phyloP scores from a whole-genome alignment of 345 rosid species.

The Lumnitzera littorea region DNA sequence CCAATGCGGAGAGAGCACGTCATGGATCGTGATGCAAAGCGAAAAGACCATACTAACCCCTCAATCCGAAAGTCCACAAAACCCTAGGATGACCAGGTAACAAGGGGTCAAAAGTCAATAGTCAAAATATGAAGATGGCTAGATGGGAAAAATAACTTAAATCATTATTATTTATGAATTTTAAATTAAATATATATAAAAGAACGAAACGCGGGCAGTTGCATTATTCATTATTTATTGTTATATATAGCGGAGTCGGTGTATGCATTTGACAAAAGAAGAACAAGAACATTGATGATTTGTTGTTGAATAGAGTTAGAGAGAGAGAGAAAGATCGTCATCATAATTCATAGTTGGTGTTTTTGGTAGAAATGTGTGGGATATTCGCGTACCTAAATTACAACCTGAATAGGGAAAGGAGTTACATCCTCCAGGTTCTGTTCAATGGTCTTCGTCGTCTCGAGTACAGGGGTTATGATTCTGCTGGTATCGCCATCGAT shows the following conservation, averaged over 20 bases:
- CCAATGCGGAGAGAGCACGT: constrained; percentile 4
- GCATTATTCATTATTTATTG: too few relatives aligned
- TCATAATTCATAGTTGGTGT: too few relatives aligned
- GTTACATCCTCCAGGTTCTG: constrained; percentile 77
- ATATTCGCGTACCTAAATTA: constrained; percentile 89
- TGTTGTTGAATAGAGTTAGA: neutral
- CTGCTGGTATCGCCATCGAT: constrained; percentile 88
- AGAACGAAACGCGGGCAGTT: too few relatives aligned
- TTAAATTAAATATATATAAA: too few relatives aligned
- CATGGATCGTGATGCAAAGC: neutral
- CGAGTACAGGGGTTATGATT: constrained; percentile 95
- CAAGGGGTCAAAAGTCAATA: too few relatives aligned
- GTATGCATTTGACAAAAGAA: too few relatives aligned
- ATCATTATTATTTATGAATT: too few relatives aligned
- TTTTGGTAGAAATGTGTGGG: constrained; percentile 58
- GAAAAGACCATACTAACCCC: constrained; percentile 5
- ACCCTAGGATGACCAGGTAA: too few relatives aligned
- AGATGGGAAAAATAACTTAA: too few relatives aligned
- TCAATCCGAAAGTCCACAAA: too few relatives aligned
- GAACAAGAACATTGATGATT: neutral
- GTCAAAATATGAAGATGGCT: too few relatives aligned
- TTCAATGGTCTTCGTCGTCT: constrained; percentile 96
- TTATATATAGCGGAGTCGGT: too few relatives aligned
- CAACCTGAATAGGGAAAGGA: constrained; percentile 59
- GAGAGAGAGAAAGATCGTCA: neutral